These are phyloP conservation scores for Actinomortierella wolfii DNA, from an alignment of 371 early-diverging fungal genomes.

Conservation along the genomic window DNA sequence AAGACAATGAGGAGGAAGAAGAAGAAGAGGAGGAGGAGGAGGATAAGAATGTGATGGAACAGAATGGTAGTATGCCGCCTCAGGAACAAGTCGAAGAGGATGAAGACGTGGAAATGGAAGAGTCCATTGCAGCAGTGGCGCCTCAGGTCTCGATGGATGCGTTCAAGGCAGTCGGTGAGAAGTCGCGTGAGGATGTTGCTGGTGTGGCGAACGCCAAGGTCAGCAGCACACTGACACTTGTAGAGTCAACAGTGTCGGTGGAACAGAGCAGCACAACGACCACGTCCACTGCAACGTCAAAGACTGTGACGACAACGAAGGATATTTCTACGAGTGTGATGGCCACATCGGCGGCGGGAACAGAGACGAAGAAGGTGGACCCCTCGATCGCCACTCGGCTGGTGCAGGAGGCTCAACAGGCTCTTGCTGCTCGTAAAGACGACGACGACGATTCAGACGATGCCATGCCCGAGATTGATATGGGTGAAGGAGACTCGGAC, in stretches of 20 bases:
- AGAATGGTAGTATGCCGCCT: no score
- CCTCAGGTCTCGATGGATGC: conserved; percentile 10
- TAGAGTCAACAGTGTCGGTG: no score
- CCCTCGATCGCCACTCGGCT: background rate
- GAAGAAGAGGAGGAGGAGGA: conserved; percentile 13
- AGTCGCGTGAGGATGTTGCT: background rate
- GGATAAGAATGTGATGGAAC: conserved; percentile 1
- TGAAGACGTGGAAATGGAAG: conserved; percentile 15
- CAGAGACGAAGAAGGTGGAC: background rate
- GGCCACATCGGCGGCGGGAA: background rate
- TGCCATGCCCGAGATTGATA: conserved; percentile 51
- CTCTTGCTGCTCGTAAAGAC: background rate
- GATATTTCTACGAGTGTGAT: no score
- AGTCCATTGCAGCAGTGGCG: background rate
- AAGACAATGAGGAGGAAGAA: conserved; percentile 7
- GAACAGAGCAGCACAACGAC: no score
- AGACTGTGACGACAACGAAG: no score
- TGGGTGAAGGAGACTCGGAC: conserved; percentile 48
- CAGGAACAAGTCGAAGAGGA: conserved; percentile 9
- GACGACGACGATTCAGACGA: conserved; percentile 38
- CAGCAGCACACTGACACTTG: no score
- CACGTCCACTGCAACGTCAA: no score
- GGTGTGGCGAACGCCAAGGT: background rate
- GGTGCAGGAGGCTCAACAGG: background rate
- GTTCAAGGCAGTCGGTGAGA: conserved; percentile 17